Base-by-base conservation (phyloP, 768 basidiomycete species). In the Hysterangium stoloniferum region DNA sequence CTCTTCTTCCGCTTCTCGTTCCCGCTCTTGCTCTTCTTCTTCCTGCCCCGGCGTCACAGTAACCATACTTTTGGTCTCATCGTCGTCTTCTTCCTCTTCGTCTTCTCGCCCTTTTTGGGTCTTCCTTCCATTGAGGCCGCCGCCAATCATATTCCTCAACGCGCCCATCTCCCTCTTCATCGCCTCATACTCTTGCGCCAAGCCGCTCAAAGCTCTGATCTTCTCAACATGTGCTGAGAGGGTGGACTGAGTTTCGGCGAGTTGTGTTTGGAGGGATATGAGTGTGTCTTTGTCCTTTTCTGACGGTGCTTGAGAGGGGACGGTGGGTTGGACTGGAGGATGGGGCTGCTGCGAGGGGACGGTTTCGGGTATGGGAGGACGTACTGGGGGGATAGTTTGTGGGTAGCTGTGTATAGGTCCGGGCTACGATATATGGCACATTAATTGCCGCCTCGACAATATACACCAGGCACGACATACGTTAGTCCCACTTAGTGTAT, bases 401-500 rank as follows among this genome's bases (percentile, higher is more conserved):
- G 87, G 84, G 62, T 80, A 86, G 33, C 78, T 72, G 3, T 81
- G 78, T 15, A 80, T 61, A 54, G 71, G 80, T 4, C 73, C 62
- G 38, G 84, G 82, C 84, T 86, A 31, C 19, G 61, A 19, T 55
- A 36, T 24, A 50, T 48, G 25, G 28, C 53, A 15, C 52, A 45
- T 60, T 29, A 51, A 33, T 51, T 45, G 27, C 36, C 15, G 52
- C n/a, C 36, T 34, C 27, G 13, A 33, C 33, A 5, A 45, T 32
- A 24, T 22, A 13, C 27, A 33, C n/a, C n/a, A n/a, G n/a, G n/a
- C n/a, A n/a, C n/a, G 37, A 75, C 84, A 54, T 52, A 93, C 91
- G 61, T 86, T 58, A 31, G 79, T 76, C 2, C 95, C 95, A 29
- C 86, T 86, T 4, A 99, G 71, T 0, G 88, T 92, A 58, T 96